phyloP scores from a whole-genome alignment of 2,329 filamentous ascomycete genomes.

The Aaosphaeria arxii region DNA sequence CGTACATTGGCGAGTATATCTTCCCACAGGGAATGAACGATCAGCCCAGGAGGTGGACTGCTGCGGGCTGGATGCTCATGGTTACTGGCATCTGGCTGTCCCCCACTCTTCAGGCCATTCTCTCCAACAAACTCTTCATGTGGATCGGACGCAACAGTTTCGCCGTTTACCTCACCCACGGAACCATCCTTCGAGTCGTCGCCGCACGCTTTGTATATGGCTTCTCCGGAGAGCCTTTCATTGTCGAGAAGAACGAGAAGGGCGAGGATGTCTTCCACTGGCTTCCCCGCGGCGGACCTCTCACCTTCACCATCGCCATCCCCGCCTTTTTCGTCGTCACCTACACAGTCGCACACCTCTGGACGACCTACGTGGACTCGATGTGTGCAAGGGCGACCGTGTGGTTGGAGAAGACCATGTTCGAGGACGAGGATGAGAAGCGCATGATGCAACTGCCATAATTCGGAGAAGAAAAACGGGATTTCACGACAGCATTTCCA shows the following conservation, averaged over 20 bases:
- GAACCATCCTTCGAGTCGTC: conserved; percentile 51
- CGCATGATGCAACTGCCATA: conserved; percentile 8
- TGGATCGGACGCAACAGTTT: conserved; percentile 57
- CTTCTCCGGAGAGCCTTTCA: conserved; percentile 45
- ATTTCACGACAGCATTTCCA: too few relatives aligned
- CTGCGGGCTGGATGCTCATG: conserved; percentile 49
- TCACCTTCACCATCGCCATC: conserved; percentile 42
- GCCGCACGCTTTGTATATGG: conserved; percentile 54
- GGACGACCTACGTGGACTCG: conserved; percentile 53
- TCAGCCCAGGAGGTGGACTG: conserved; percentile 42
- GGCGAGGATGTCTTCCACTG: conserved; percentile 41
- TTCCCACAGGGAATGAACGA: conserved; percentile 47
- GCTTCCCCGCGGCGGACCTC: conserved; percentile 40
- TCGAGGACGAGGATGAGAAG: conserved; percentile 41
- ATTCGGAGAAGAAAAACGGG: too few relatives aligned
- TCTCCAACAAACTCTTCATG: conserved; percentile 50
- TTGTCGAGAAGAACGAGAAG: conserved; percentile 38
- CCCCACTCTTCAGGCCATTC: conserved; percentile 46
- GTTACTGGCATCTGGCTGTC: conserved; percentile 53
- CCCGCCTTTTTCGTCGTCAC: conserved; percentile 47
- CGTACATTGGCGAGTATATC: conserved; percentile 41
- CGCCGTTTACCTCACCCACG: conserved; percentile 55
- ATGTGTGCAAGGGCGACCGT: conserved; percentile 49
- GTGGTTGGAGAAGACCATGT: conserved; percentile 49
- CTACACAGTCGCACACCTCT: conserved; percentile 48